Evolutionary conservation across 768 basidiomycete genomes (phyloP).

Genomic region (Boletales sp.): DNA sequence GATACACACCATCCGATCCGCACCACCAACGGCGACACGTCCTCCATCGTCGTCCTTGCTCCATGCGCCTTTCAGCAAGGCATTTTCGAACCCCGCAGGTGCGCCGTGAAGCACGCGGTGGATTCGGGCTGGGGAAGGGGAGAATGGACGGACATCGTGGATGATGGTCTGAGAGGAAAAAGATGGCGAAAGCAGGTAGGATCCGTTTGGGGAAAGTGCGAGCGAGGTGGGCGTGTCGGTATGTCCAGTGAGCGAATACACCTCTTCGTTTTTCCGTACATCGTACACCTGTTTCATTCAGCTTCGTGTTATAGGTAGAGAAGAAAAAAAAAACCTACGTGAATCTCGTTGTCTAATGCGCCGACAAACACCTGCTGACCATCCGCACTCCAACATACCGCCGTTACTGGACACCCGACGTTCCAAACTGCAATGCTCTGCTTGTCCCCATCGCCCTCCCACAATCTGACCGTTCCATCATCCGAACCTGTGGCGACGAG

Average conservation of each 20-base stretch:
- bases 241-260: constrained; percentile 81
- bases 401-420: constrained; percentile 85
- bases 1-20: constrained; percentile 81
- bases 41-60: constrained; percentile 79
- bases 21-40: constrained; percentile 84
- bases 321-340: constrained; percentile 50
- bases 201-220: constrained; percentile 84
- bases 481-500: constrained; percentile 86
- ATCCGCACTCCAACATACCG: constrained; percentile 90
- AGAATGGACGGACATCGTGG: constrained; percentile 93
- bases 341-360: constrained; percentile 93
- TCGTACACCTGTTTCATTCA: constrained; percentile 68
- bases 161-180: constrained; percentile 87
- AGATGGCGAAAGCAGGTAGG: constrained; percentile 85
- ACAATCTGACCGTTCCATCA: constrained; percentile 87
- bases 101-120: constrained; percentile 80
- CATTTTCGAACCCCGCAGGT: constrained; percentile 92
- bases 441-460: constrained; percentile 82
- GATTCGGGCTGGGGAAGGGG: constrained; percentile 74
- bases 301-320: background rate
- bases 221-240: constrained; percentile 92
- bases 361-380: constrained; percentile 88
- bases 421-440: constrained; percentile 77
- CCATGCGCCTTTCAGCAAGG: constrained; percentile 84
- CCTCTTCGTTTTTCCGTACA: constrained; percentile 76